Conservation (phyloP, 2,329 filamentous ascomycete genomes). For the Annulohypoxylon truncatum region DNA sequence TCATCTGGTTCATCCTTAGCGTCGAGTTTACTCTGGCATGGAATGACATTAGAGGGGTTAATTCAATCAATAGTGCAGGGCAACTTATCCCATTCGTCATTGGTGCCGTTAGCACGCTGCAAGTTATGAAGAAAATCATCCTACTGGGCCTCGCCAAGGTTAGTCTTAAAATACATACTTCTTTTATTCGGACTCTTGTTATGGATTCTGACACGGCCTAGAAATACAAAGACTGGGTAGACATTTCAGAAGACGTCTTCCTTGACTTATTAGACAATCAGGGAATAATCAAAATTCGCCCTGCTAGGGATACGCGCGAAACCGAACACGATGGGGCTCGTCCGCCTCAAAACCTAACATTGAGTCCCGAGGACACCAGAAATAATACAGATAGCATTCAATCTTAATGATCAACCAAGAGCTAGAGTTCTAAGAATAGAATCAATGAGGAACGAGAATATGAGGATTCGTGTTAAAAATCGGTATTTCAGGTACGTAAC, state of each 20-base stretch:
- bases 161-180: no score
- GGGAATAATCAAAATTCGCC: conserved; percentile 3
- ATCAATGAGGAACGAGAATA: neutral
- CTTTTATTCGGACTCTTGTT: no score
- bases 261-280: neutral
- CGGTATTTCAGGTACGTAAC: neutral
- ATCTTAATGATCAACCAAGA: neutral
- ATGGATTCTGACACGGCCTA: neutral
- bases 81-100: conserved; percentile 23
- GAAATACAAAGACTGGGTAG: conserved; percentile 18
- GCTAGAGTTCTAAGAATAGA: neutral
- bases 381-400: neutral
- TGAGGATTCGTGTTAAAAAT: no score
- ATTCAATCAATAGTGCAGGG: conserved; percentile 10
- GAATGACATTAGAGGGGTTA: conserved; percentile 15
- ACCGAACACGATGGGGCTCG: neutral
- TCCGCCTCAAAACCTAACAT: neutral
- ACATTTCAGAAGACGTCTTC: conserved; percentile 6
- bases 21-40: conserved; percentile 22
- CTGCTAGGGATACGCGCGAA: neutral
- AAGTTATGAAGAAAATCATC: conserved; percentile 11
- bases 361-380: neutral
- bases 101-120: conserved; percentile 11
- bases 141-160: conserved; percentile 15
- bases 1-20: conserved; percentile 24